Base-by-base conservation (phyloP, 305 asterid genomes). In the Ajuga reptans region DNA sequence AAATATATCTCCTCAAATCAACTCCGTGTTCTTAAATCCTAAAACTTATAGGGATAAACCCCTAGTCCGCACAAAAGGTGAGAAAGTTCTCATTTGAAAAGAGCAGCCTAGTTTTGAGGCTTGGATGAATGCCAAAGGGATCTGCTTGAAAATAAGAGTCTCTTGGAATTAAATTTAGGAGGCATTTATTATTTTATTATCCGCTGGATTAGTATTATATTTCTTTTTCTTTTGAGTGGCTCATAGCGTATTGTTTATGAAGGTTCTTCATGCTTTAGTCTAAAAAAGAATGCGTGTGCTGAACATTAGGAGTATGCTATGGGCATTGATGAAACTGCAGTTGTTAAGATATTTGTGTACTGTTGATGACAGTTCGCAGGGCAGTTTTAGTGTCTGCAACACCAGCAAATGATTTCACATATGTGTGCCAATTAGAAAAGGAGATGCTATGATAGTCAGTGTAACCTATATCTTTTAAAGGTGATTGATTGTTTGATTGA, bases 1-100 rank as follows among this genome's bases (percentile, higher is more conserved):
- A 27, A 34, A 5, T n/a, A 24, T 12, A 51, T 68, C 59, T 37
- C 61, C 46, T 34, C 29, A 54, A 39, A 50, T 50, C 9, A 62
- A 46, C 29, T 69, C 33, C 5, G 5, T 52, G 9, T 42, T 37
- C 24, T 60, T 17, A 47, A 51, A 31, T 18, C 33, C 42, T 36
- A 11, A 56, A 63, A 24, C 56, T 49, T 54, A 29, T 9, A 62
- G 54, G 41, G 77, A 46, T 56, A 54, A 53, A 69, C 54, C 36
- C 47, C 42, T 41, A 36, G 18, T 69, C 75, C 27, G 5, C 47
- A 21, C 49, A 39, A 36, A 45, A 53, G 62, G 36, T 51, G 71
- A 50, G 51, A 50, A 36, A 33, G 34, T 15, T 65, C 60, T 21
- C 16, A 49, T 65, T 66, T 50, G 50, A 9, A 52, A 15, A 5